phyloP scores from a whole-genome alignment of 352 stramenopile species.

The Phytophthora litchii region DNA sequence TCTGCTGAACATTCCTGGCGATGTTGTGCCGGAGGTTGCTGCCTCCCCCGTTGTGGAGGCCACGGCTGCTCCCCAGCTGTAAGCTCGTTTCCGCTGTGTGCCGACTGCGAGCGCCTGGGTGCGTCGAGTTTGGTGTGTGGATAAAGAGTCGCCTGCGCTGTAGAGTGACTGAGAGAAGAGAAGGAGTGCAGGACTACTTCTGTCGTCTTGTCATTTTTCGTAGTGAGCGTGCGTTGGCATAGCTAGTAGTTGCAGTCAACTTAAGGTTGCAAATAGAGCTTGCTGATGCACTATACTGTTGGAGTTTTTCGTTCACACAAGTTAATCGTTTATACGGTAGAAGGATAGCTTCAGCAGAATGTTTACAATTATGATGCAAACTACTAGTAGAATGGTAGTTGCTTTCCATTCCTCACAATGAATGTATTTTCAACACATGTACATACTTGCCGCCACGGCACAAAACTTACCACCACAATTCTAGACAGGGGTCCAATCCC shows the following conservation, averaged over 20 bases:
- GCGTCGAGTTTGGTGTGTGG: constrained; percentile 16
- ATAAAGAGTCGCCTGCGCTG: constrained; percentile 22
- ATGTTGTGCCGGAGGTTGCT: constrained; percentile 27
- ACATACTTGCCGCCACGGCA: too few species aligned
- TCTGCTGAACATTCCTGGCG: constrained; percentile 88
- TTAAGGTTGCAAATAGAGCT: constrained; percentile 42
- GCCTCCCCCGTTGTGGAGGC: constrained; percentile 23
- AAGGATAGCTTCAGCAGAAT: too few species aligned
- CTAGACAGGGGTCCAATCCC: too few species aligned
- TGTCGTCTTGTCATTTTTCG: constrained; percentile 37
- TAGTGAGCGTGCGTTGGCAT: constrained; percentile 30
- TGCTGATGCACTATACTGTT: constrained; percentile 20
- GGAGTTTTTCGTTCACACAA: too few species aligned
- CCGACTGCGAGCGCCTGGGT: constrained; percentile 10
- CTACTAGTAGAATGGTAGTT: too few species aligned
- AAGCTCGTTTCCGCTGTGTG: constrained; percentile 25
- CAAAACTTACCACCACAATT: too few species aligned
- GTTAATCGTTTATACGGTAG: too few species aligned
- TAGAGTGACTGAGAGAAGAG: constrained; percentile 28
- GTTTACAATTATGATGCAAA: too few species aligned
- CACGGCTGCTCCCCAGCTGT: constrained; percentile 31
- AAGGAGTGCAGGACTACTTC: constrained; percentile 31
- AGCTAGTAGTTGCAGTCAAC: constrained; percentile 36
- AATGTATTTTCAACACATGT: too few species aligned
- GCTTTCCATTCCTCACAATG: too few species aligned